phyloP scores from a whole-genome alignment of 306 rosid genomes.

The Casuarina equisetifolia region DNA sequence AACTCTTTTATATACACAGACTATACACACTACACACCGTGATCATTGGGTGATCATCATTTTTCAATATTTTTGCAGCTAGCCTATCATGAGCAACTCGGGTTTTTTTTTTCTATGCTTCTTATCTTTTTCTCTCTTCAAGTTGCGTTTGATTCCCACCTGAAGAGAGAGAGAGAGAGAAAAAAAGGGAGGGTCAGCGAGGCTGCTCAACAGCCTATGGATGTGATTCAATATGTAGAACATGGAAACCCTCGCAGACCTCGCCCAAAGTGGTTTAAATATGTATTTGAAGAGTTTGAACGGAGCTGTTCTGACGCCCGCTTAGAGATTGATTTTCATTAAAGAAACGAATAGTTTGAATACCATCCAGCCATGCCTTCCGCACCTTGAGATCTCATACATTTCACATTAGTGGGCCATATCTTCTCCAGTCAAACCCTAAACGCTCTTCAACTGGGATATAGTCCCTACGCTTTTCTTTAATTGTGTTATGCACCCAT shows the following conservation, averaged over 20 bases:
- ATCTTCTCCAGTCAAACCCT: slow-evolving; percentile 24
- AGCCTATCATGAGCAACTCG: not conserved
- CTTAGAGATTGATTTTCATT: not conserved
- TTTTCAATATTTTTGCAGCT: not conserved
- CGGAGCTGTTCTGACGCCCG: not conserved
- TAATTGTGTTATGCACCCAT: not conserved
- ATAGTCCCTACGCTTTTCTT: not conserved
- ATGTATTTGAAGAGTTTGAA: not conserved
- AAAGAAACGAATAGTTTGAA: not conserved
- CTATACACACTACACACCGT: no score
- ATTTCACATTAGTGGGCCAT: not conserved
- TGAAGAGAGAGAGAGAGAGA: not conserved
- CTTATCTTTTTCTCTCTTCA: not conserved
- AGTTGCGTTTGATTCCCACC: slow-evolving; percentile 5
- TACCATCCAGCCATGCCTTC: slow-evolving; percentile 22
- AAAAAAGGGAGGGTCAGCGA: slow-evolving; percentile 9
- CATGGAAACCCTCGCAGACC: slow-evolving; percentile 25
- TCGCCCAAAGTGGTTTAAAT: slow-evolving; percentile 17
- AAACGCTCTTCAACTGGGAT: not conserved
- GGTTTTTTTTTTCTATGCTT: not conserved
- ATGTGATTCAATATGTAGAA: not conserved
- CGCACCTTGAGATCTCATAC: slow-evolving; percentile 20
- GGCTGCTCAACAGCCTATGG: slow-evolving; percentile 29
- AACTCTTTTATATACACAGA: no score
- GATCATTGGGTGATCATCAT: no score